Evolutionary conservation across 1,139 yeast genomes (phyloP).

Genomic region (Saccharomyces hybrid): DNA sequence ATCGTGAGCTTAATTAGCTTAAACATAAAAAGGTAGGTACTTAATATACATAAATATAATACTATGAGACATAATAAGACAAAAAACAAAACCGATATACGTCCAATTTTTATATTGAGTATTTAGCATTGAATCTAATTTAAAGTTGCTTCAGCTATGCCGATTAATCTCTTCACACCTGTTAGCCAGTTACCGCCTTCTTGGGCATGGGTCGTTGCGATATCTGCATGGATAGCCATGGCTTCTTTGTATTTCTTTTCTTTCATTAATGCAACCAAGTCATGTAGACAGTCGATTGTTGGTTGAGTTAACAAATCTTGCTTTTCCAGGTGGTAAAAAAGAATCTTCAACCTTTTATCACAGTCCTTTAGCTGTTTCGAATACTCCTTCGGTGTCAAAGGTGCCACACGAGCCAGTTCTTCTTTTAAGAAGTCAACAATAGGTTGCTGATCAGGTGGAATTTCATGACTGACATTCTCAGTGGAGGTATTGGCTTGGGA

Average conservation of each 20-base stretch:
- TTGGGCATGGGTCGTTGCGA: conserved; percentile 58
- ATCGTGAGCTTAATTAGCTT: background rate
- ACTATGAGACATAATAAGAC: background rate
- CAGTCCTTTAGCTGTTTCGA: conserved; percentile 72
- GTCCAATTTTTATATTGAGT: background rate
- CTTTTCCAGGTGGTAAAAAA: conserved; percentile 76
- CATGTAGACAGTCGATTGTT: conserved; percentile 49
- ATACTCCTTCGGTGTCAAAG: conserved; percentile 69
- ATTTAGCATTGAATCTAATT: conserved; percentile 3
- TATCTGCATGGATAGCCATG: conserved; percentile 45
- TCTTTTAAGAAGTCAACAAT: conserved; percentile 49
- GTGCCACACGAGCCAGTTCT: conserved; percentile 57
- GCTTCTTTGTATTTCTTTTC: conserved; percentile 56
- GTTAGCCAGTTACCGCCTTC: conserved; percentile 92
- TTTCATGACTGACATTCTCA: conserved; percentile 21
- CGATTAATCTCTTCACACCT: conserved; percentile 83
- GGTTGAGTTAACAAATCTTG: conserved; percentile 55
- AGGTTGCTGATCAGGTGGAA: conserved; percentile 51
- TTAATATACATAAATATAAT: background rate
- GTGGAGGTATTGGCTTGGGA: conserved; percentile 4
- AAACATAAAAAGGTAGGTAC: background rate
- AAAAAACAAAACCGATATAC: background rate
- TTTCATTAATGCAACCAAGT: conserved; percentile 46
- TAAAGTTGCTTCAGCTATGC: conserved; percentile 47
- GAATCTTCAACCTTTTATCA: conserved; percentile 67